Evolutionary conservation across 331 rosid genomes (phyloP), one percentile per base, ranked within the genome.

Genomic region (Quercus phellos): DNA sequence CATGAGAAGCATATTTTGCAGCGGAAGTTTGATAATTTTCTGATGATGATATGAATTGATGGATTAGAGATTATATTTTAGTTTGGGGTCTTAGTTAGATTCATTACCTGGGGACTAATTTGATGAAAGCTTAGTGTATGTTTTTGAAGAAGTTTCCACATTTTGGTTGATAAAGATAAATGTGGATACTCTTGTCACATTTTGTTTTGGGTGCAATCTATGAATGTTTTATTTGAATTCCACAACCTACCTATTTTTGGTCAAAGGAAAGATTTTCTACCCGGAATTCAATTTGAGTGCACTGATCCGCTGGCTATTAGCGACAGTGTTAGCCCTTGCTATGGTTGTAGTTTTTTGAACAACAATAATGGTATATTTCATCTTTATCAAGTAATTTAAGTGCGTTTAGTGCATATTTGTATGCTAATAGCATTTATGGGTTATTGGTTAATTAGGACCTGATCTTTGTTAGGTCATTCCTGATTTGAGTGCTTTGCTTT

Each of bases 401-500:
- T 59, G 14, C 32, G 26, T 12, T 59, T 59, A 59, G 30, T 59
- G 67, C 53, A 29, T 29, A 63, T 29, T 29, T 61, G 42, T 13
- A 61, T 18, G 24, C 4, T 64, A 64, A 64, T 64, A 32, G 18
- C 26, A 32, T 64, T 22, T 22, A 34, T 9, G 26, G 51, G n/a
- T 35, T 24, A 66, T 46, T 32, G 21, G 70, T 63, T 30, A 29
- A 30, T 8, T 16, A 30, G 13, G 26, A 34, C 24, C 6, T 34
- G 26, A 3, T 18, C 46, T 32, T 12, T 7, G 51, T 46, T 12
- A 46, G 14, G 17, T 46, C 53, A 46, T 46, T 34, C 3, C 70
- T 4, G 70, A 22, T 76, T 79, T 78, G 55, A 63, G 16, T 55
- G 24, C 71, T 38, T 78, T 70, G 32, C 73, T 53, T 64, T 69